Conservation (phyloP, 2,329 filamentous ascomycete species). For the Xylariaceae sp. region DNA sequence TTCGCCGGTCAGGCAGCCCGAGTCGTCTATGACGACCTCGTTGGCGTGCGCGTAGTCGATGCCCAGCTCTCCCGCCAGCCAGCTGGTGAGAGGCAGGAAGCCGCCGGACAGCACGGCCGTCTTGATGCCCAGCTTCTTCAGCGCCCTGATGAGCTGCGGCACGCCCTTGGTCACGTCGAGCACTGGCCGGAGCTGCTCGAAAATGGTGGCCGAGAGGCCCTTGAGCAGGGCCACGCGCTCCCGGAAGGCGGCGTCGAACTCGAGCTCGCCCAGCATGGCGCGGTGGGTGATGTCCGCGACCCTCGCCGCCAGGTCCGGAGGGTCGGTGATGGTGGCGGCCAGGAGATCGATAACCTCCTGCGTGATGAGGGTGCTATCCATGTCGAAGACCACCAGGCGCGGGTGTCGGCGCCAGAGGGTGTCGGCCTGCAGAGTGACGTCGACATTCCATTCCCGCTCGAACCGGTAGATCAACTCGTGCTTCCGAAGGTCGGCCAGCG, state of each 20-base stretch:
- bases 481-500: conserved; percentile 65
- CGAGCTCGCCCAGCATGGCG: conserved; percentile 93
- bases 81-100: conserved; percentile 82
- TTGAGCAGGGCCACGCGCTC: conserved; percentile 76
- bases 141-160: conserved; percentile 62
- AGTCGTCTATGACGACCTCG: conserved; percentile 62
- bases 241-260: conserved; percentile 79
- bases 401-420: conserved; percentile 72
- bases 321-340: conserved; percentile 66
- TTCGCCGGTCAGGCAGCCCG: conserved; percentile 62
- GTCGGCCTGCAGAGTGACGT: conserved; percentile 72
- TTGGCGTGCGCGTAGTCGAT: conserved; percentile 89
- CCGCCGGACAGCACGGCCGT: conserved; percentile 89
- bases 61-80: conserved; percentile 74
- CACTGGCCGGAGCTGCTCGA: conserved; percentile 66
- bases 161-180: conserved; percentile 82
- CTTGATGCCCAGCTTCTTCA: conserved; percentile 76
- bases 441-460: conserved; percentile 83
- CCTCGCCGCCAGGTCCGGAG: conserved; percentile 66
- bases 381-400: conserved; percentile 90
- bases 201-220: conserved; percentile 73
- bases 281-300: conserved; percentile 87
- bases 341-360: conserved; percentile 98
- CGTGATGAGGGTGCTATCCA: conserved; percentile 96
- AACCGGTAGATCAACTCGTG: conserved; percentile 79